phyloP scores from a whole-genome alignment of 345 rosid genomes.

The Capsella bursapastoris region DNA sequence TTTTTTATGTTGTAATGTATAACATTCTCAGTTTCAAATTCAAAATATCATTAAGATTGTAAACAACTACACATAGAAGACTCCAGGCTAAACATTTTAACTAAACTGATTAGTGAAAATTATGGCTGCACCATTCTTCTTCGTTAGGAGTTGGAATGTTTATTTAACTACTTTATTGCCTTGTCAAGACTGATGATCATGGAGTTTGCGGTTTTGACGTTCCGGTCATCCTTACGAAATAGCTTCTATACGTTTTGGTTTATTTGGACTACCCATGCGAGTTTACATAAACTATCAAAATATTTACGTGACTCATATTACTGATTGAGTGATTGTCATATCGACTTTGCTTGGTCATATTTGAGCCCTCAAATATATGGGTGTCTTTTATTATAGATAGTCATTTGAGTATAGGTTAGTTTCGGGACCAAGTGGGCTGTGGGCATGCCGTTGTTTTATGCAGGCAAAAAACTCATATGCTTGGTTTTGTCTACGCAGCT shows the following conservation, averaged over 20 bases:
- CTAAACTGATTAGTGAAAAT: neutral
- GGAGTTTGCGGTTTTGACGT: neutral
- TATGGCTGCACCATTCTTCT: neutral
- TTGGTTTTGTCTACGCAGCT: neutral
- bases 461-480: neutral
- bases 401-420: neutral
- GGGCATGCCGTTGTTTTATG: neutral
- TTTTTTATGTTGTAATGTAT: slow-evolving; percentile 1
- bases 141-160: neutral
- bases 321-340: neutral
- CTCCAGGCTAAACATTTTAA: neutral
- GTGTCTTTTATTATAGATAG: neutral
- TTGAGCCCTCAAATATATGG: neutral
- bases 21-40: neutral
- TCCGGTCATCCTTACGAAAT: neutral
- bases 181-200: neutral
- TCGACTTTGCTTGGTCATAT: neutral
- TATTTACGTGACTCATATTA: neutral
- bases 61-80: neutral
- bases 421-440: neutral
- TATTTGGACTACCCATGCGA: neutral
- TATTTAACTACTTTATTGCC: neutral
- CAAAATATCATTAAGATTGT: neutral
- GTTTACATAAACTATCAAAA: neutral
- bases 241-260: neutral